Evolutionary conservation across 768 basidiomycete genomes (phyloP), one percentile per base, ranked within the genome.

Genomic region (Pulveroboletus ravenelii): DNA sequence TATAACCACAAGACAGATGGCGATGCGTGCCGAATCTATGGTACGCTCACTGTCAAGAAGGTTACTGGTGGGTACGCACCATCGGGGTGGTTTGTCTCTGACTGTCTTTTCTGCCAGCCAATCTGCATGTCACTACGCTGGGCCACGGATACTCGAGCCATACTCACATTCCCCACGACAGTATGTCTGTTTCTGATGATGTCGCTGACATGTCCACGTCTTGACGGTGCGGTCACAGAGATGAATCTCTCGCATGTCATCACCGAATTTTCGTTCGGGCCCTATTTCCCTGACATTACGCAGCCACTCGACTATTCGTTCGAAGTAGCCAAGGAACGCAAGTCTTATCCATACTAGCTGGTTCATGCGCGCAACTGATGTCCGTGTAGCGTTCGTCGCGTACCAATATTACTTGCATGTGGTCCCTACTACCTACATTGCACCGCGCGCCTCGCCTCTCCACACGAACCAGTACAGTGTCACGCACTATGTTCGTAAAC

Each of bases 171-270:
- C 87, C 90, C 57, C 95, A 99, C 61, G 78, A 66, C 8, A 67
- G 94, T 95, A 60, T 55, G 89, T 78, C 20, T 47, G 10, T 12
- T 32, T 45, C 45, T 31, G 8, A 36, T 40, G 29, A 51, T 40
- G 17, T 45, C 41, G 23, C 37, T 48, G 14, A 48, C 15, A 14
- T 46, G 27, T 35, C n/a, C 12, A 14, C 43, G 23, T 32, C 15
- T 45, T 36, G 3, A 51, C 18, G 27, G 42, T n/a, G 12, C 14
- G 7, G 29, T 35, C 10, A 13, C 52, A 95, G 93, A 85, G 58
- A 93, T 97, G 91, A 99, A 99, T 63, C 78, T 99, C 32, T 93
- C 91, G 3, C 95, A 98, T 73, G 84, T 96, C 55, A 93, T 98
- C 62, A 85, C 85, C 46, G 95, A 99, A 68, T 96, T 97, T 65